A percentile compares a stretch with the other conserved stretches of the same genome.
phyloP scores from a whole-genome alignment of 306 rosid species.

The Echinosophora koreensis region DNA sequence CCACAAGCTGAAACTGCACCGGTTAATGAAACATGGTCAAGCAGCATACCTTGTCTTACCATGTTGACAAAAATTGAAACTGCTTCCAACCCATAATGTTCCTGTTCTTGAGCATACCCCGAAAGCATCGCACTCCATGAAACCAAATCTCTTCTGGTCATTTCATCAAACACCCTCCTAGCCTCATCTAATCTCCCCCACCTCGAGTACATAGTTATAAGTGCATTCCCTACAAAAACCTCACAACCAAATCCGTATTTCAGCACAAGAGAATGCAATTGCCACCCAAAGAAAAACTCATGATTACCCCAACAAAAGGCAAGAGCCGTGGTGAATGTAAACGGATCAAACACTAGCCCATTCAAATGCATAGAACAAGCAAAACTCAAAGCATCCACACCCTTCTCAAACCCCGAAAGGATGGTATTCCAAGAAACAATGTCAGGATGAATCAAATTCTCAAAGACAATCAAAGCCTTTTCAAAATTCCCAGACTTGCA shows the following conservation, averaged over 20 bases:
- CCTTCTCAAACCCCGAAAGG: slow-evolving; percentile 73
- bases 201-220: slow-evolving; percentile 78
- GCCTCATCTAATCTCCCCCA: slow-evolving; percentile 65
- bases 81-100: slow-evolving; percentile 66
- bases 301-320: slow-evolving; percentile 61
- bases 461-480: slow-evolving; percentile 61
- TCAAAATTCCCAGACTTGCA: slow-evolving; percentile 62
- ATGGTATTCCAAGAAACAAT: slow-evolving; percentile 89
- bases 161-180: slow-evolving; percentile 72
- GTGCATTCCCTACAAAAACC: slow-evolving; percentile 79
- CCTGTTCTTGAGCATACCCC: slow-evolving; percentile 80
- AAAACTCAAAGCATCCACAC: slow-evolving; percentile 69
- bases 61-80: slow-evolving; percentile 60
- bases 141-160: slow-evolving; percentile 66
- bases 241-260: slow-evolving; percentile 71
- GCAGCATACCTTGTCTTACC: slow-evolving; percentile 69
- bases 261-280: slow-evolving; percentile 67
- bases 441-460: slow-evolving; percentile 62
- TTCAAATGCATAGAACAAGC: slow-evolving; percentile 60
- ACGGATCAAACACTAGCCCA: slow-evolving; percentile 75
- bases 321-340: slow-evolving; percentile 69
- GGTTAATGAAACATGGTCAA: slow-evolving; percentile 80
- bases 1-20: slow-evolving; percentile 87
- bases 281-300: slow-evolving; percentile 71
- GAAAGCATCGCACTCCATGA: slow-evolving; percentile 86